Base-by-base conservation (phyloP, 768 basidiomycete species). In the Pleurotus sapidus region DNA sequence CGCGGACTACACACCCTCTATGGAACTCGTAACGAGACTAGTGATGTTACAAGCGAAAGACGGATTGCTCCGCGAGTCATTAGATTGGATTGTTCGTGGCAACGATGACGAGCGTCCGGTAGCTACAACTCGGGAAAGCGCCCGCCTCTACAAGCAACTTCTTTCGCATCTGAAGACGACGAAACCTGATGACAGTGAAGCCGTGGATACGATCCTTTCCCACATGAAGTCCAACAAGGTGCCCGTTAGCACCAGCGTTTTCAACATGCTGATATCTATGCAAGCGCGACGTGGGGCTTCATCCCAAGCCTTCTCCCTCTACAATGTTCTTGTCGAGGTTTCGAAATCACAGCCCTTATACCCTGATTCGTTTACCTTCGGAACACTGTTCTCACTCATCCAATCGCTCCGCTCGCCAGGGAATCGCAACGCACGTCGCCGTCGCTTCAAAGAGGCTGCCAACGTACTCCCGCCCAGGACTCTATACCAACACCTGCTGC, bases 251-350 rank as follows among this genome's bases (percentile, higher is more conserved):
- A 68, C 73, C 7, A 62, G 63, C 39, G 60, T 83, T n/a, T 76
- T 83, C 68, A 83, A 84, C 56, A 59, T 74, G 6, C 73, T 86
- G 59, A 74, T 85, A 12, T 68, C 74, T 5, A 67, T 68, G 14
- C 74, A 80, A 55, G 61, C 73, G 38, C 63, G 71, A 11, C 65
- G 64, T 1, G 56, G 65, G 11, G 69, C 70, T 4, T 66, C 72
- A 48, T 62, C 60, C 4, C 68, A 71, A 15, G 78, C 76, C 5
- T 79, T 83, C 58, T 62, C 69, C 2, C 66, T 83, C 3, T 86
- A 83, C 60, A 63, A 62, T 6, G 54, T 74, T 18, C 63, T 85
- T 47, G 67, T 74, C 60, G 56, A 46, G 24, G 65, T 75, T 30
- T 67, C 74, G 1, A 23, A 67, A 1, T 62, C 61, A 8, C 59